Evolutionary conservation across 2,329 filamentous ascomycete species (phyloP).

Genomic region (Colletotrichum cereale): DNA sequence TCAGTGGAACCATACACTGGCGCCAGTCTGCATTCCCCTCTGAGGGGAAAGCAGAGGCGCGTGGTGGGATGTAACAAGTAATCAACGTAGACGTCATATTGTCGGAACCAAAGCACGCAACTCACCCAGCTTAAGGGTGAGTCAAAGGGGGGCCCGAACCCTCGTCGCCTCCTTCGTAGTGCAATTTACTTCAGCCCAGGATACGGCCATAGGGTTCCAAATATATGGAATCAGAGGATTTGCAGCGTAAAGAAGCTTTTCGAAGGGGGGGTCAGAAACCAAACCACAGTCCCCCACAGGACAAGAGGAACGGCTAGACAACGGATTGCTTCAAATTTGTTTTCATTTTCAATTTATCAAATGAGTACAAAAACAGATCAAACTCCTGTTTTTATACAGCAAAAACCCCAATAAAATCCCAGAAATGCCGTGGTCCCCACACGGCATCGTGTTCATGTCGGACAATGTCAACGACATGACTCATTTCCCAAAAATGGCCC

Average conservation of each 20-base stretch:
- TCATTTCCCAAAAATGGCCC: conserved; percentile 26
- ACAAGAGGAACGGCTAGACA: not conserved
- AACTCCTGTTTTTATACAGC: conserved; percentile 25
- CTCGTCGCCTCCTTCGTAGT: not conserved
- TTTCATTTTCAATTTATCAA: conserved; percentile 32
- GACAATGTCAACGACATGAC: conserved; percentile 32
- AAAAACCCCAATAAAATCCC: not conserved
- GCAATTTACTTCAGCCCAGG: not conserved
- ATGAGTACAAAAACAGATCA: conserved; percentile 20
- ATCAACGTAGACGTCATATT: not conserved
- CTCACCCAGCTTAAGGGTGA: not conserved
- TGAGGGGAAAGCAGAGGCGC: not conserved
- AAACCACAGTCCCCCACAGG: not conserved
- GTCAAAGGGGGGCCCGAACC: not conserved
- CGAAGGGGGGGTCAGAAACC: rapidly evolving
- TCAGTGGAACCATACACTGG: not conserved
- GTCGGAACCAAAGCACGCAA: not conserved
- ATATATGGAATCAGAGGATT: not conserved
- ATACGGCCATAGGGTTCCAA: too few relatives aligned
- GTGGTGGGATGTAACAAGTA: not conserved
- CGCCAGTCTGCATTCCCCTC: not conserved
- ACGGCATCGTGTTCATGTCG: conserved; percentile 28
- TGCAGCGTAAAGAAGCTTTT: too few relatives aligned
- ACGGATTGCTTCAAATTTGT: not conserved
- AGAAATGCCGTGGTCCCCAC: conserved; percentile 6